These are phyloP conservation scores for Zymoseptoria tritici DNA, from an alignment of 2,329 filamentous ascomycete genomes.

Conservation along the genomic window DNA sequence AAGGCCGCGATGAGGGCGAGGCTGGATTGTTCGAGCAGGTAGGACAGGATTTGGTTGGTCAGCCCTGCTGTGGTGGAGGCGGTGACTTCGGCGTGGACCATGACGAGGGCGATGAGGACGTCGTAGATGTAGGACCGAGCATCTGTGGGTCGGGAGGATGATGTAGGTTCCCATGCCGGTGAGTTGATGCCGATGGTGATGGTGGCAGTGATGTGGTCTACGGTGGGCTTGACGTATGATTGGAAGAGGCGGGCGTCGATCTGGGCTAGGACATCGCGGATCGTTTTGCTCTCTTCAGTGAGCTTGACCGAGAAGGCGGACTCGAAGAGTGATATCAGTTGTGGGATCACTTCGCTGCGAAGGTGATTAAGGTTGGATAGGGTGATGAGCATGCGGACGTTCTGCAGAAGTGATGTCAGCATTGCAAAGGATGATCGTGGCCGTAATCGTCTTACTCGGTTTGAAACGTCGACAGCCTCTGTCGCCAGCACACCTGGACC, in stretches of 20 bases:
- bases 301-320: constrained; percentile 89
- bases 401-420: constrained; percentile 17
- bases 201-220: constrained; percentile 59
- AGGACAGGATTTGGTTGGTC: constrained; percentile 72
- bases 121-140: constrained; percentile 87
- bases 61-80: constrained; percentile 57
- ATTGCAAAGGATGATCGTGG: not conserved
- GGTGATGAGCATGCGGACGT: constrained; percentile 80
- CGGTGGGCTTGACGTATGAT: constrained; percentile 76
- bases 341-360: constrained; percentile 72
- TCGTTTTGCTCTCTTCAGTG: constrained; percentile 86
- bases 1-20: constrained; percentile 77
- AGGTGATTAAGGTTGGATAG: constrained; percentile 85
- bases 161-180: constrained; percentile 51
- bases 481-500: constrained; percentile 34
- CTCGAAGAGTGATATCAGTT: constrained; percentile 87
- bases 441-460: constrained; percentile 39
- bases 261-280: constrained; percentile 80
- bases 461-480: constrained; percentile 46
- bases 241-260: constrained; percentile 89
- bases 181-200: constrained; percentile 66
- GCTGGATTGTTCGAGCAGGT: constrained; percentile 76
- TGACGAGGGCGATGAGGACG: constrained; percentile 73
- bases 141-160: constrained; percentile 53
- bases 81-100: constrained; percentile 63